Evolutionary conservation across 495 filamentous ascomycete species (phyloP).

Genomic region (Talaromyces thailandensis): DNA sequence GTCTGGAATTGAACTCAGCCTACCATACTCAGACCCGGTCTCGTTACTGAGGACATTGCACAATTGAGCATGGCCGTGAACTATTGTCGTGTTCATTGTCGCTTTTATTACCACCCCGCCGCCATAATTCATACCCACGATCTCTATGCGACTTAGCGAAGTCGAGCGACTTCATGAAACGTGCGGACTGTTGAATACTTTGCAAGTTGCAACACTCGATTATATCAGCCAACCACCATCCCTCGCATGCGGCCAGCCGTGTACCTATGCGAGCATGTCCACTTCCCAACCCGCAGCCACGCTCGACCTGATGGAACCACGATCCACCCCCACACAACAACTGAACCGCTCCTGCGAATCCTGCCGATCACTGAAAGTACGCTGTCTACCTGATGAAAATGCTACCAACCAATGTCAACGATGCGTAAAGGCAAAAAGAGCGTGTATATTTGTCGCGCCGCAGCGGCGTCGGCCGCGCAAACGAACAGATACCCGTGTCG

Average conservation of each 20-base stretch:
- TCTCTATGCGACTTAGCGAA: not conserved
- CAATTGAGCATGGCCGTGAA: not conserved
- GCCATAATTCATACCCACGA: not conserved
- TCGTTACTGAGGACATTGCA: not conserved
- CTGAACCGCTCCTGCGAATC: constrained; percentile 73
- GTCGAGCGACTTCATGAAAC: not conserved
- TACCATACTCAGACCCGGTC: not conserved
- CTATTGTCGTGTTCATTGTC: not conserved
- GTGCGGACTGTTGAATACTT: not conserved
- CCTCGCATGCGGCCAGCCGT: not conserved
- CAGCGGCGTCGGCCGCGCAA: constrained; percentile 70
- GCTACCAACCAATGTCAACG: constrained; percentile 60
- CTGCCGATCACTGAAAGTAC: constrained; percentile 76
- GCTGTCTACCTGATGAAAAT: constrained; percentile 62
- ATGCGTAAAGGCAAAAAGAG: constrained; percentile 66
- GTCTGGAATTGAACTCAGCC: not conserved
- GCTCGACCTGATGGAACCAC: constrained; percentile 1
- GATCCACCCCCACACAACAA: constrained; percentile 19
- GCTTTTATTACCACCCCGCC: not conserved
- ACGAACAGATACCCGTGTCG: constrained; percentile 77
- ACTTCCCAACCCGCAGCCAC: not conserved
- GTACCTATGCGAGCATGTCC: not conserved
- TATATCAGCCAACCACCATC: not conserved
- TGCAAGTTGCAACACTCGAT: not conserved
- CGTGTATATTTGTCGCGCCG: constrained; percentile 70